Percentiles rank a stretch among this genome's conserved stretches.
These are phyloP conservation scores for Apiotrichum sp. DNA, from an alignment of 1,284 basidiomycete genomes.

Conservation along the genomic window DNA sequence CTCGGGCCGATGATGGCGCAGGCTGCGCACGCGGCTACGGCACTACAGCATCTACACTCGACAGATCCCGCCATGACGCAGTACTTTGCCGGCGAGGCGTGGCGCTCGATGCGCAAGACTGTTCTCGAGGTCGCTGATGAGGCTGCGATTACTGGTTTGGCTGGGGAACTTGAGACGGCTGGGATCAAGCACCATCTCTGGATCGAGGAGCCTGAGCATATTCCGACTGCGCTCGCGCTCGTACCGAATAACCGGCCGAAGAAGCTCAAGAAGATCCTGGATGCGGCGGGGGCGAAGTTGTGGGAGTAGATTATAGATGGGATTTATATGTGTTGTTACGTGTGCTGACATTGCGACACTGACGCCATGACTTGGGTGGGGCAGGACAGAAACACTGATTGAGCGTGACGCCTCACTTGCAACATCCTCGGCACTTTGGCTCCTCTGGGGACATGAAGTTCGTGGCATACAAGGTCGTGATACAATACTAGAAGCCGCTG, in stretches of 20 bases:
- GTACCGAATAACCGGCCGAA: slow-evolving; percentile 51
- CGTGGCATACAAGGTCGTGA: no score
- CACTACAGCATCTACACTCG: slow-evolving; percentile 37
- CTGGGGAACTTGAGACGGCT: slow-evolving; percentile 29
- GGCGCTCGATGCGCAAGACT: slow-evolving; percentile 42
- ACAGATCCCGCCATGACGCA: slow-evolving; percentile 32
- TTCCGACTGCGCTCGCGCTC: slow-evolving; percentile 50
- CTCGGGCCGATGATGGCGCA: slow-evolving; percentile 52
- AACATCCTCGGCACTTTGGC: no score
- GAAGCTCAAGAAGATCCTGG: slow-evolving; percentile 46
- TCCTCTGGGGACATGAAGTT: no score
- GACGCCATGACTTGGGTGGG: no score
- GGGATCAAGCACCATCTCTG: slow-evolving; percentile 47
- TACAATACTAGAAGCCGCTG: no score
- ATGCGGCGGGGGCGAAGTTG: slow-evolving; percentile 39
- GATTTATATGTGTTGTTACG: no score
- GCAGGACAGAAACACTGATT: no score
- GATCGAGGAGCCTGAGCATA: slow-evolving; percentile 52
- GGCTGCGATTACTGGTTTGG: slow-evolving; percentile 30
- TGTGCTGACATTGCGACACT: no score
- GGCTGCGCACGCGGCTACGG: slow-evolving; percentile 50
- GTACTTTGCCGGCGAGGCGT: slow-evolving; percentile 37
- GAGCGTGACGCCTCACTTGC: no score
- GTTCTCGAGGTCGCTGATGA: slow-evolving; percentile 40
- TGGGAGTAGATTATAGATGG: slow-evolving; percentile 23